Conservation (phyloP, 768 basidiomycete species). For the Amanita rubescens region DNA sequence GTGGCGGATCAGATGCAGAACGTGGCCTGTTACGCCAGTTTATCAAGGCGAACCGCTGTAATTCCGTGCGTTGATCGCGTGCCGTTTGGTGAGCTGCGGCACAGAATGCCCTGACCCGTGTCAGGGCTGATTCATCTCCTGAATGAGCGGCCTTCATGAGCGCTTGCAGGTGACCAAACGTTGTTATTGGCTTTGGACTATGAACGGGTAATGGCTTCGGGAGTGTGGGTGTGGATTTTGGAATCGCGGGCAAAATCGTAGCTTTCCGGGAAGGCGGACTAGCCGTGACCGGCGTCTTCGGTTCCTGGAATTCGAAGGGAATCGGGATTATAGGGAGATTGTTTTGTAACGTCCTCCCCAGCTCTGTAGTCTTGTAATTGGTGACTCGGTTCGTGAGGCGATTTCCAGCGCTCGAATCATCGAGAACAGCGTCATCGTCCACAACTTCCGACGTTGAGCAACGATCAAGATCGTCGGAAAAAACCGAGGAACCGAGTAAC, state of each 20-base stretch:
- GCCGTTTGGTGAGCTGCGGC: neutral
- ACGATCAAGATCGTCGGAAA: neutral
- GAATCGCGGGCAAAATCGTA: neutral
- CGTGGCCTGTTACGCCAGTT: neutral
- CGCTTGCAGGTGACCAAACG: neutral
- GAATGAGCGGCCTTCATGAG: slow-evolving; percentile 1
- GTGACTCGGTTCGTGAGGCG: neutral
- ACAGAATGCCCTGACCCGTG: neutral
- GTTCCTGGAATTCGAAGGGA: neutral
- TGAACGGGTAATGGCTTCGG: neutral
- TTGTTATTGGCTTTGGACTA: neutral
- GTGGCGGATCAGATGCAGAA: neutral
- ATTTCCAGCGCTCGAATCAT: slow-evolving; percentile 29
- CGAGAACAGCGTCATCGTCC: slow-evolving; percentile 27
- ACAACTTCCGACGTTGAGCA: neutral
- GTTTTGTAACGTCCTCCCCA: neutral
- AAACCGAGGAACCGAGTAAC: neutral
- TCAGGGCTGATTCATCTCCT: neutral
- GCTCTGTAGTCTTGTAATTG: neutral
- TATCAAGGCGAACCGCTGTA: slow-evolving; percentile 2
- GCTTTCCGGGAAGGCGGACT: neutral
- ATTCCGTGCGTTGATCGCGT: slow-evolving; percentile 1
- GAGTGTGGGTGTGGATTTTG: neutral
- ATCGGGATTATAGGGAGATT: neutral
- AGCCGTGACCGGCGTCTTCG: neutral